phyloP scores from a whole-genome alignment of 1,284 basidiomycete genomes.

The Ganoderma sinense region DNA sequence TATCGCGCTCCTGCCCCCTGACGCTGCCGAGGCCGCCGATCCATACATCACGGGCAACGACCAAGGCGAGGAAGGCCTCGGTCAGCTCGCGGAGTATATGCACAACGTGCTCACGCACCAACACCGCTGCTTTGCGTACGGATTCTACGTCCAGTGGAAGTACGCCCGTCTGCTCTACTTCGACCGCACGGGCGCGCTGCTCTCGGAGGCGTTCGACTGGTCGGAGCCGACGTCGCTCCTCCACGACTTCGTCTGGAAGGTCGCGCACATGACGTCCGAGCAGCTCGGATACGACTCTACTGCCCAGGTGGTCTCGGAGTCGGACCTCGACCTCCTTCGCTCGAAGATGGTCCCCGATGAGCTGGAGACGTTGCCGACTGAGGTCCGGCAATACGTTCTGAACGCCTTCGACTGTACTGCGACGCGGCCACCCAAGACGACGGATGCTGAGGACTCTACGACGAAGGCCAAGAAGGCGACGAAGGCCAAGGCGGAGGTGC shows the following conservation, averaged over 20 bases:
- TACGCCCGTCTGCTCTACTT: constrained; percentile 15
- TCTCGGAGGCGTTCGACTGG: constrained; percentile 19
- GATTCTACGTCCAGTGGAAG: background rate
- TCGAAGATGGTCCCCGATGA: background rate
- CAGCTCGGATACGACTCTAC: constrained; percentile 29
- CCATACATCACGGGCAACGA: background rate
- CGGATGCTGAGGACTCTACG: background rate
- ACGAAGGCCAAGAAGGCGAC: background rate
- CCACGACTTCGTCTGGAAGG: constrained; percentile 22
- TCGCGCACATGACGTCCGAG: constrained; percentile 11
- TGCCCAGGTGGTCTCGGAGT: background rate
- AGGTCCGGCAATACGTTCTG: background rate
- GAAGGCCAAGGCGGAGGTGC: background rate
- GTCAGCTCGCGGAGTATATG: constrained; percentile 3
- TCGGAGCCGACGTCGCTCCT: background rate
- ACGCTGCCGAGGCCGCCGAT: background rate
- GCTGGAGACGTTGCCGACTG: background rate
- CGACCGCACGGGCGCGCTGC: constrained; percentile 13
- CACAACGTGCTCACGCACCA: constrained; percentile 4
- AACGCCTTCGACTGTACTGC: background rate
- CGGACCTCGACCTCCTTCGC: background rate
- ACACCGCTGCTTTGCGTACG: constrained; percentile 7
- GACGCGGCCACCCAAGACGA: background rate
- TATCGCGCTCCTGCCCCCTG: background rate
- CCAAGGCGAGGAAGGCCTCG: background rate